Percentiles rank a stretch among this genome's conserved stretches.
Conservation (phyloP, 1,284 basidiomycete genomes). For the Pisolithus thermaeus region DNA sequence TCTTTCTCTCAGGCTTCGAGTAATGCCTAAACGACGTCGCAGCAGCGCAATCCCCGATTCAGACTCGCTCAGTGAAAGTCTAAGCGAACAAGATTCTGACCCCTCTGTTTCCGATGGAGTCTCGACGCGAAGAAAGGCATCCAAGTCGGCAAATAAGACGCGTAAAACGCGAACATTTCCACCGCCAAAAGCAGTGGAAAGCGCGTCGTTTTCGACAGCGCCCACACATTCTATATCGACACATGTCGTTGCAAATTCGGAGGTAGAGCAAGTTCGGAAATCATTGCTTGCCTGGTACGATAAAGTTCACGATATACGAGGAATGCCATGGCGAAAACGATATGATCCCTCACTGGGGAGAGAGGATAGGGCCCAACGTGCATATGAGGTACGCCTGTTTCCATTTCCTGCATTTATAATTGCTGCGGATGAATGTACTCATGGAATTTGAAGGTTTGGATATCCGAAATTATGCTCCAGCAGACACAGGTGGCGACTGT, state of each 20-base stretch:
- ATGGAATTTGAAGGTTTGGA: slow-evolving; percentile 59
- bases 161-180: slow-evolving; percentile 10
- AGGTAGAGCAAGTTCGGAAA: slow-evolving; percentile 35
- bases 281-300: slow-evolving; percentile 66
- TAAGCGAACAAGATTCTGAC: slow-evolving; percentile 15
- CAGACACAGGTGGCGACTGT: slow-evolving; percentile 92
- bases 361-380: slow-evolving; percentile 61
- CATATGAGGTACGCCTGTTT: slow-evolving; percentile 59
- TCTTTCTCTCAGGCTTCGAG: background rate
- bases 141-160: slow-evolving; percentile 10
- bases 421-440: background rate
- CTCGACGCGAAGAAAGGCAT: slow-evolving; percentile 3
- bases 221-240: slow-evolving; percentile 27
- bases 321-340: slow-evolving; percentile 84
- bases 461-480: slow-evolving; percentile 96
- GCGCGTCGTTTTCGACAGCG: background rate
- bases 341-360: slow-evolving; percentile 47
- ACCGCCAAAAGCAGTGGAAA: slow-evolving; percentile 1
- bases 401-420: background rate
- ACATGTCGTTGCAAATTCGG: slow-evolving; percentile 28
- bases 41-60: slow-evolving; percentile 3
- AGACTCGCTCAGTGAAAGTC: slow-evolving; percentile 5
- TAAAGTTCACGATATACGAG: slow-evolving; percentile 52
- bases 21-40: slow-evolving; percentile 23
- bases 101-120: slow-evolving; percentile 10